Evolutionary conservation across 768 basidiomycete species (phyloP).

Genomic region (Leucosporidium yakuticum): DNA sequence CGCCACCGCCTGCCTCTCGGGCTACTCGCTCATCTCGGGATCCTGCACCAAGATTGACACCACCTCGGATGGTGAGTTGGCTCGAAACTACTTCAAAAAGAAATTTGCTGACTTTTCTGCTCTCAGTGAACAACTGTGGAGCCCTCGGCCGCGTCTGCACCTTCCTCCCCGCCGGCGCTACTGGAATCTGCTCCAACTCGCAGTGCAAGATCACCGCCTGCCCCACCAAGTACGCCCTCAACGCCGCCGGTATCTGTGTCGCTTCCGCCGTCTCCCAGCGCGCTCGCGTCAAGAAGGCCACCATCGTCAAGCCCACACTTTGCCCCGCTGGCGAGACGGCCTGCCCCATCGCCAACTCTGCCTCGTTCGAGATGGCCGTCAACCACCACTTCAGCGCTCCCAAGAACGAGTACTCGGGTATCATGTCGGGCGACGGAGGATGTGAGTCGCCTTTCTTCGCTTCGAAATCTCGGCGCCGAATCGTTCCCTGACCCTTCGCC

Average conservation of each 20-base stretch:
- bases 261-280: slow-evolving; percentile 16
- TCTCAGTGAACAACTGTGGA: slow-evolving; percentile 27
- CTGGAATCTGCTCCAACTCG: slow-evolving; percentile 15
- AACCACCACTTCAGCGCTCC: slow-evolving; percentile 17
- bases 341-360: slow-evolving; percentile 31
- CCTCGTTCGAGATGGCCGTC: slow-evolving; percentile 19
- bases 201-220: slow-evolving; percentile 14
- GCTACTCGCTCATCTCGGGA: slow-evolving; percentile 14
- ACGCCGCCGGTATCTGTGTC: slow-evolving; percentile 14
- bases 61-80: slow-evolving; percentile 1
- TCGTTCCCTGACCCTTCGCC: no score
- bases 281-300: slow-evolving; percentile 18
- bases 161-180: slow-evolving; percentile 21
- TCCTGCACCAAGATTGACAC: slow-evolving; percentile 6
- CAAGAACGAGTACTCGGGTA: slow-evolving; percentile 10
- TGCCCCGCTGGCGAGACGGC: slow-evolving; percentile 16
- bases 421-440: slow-evolving; percentile 24
- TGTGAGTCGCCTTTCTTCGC: slow-evolving; percentile 8
- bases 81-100: background rate
- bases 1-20: slow-evolving; percentile 16
- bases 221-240: slow-evolving; percentile 20
- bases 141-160: slow-evolving; percentile 10
- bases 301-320: background rate
- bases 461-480: no score
- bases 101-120: background rate